These are phyloP conservation scores for Ogataea hybrid DNA, from an alignment of 1,139 yeast genomes.

Conservation along the genomic window DNA sequence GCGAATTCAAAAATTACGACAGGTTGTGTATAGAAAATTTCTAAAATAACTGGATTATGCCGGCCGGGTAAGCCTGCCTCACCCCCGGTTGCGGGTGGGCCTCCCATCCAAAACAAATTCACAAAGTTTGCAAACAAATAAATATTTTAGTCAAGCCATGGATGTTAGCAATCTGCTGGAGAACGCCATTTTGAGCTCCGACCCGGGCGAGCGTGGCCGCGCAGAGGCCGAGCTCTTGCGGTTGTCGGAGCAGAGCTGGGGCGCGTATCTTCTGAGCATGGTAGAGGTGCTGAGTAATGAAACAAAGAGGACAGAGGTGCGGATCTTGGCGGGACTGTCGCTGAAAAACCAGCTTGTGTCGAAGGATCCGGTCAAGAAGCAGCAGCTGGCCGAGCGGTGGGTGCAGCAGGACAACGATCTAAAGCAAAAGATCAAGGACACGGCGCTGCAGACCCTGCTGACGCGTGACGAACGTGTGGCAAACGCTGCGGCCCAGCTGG, in stretches of 20 bases:
- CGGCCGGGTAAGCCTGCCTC: constrained; percentile 6
- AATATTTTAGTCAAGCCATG: constrained; percentile 6
- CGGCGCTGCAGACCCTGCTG: constrained; percentile 62
- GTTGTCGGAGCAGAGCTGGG: constrained; percentile 75
- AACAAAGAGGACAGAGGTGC: constrained; percentile 69
- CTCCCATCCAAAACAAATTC: constrained; percentile 5
- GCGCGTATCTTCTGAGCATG: constrained; percentile 66
- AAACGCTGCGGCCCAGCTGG: constrained; percentile 86
- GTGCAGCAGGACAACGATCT: constrained; percentile 49
- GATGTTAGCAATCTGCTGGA: constrained; percentile 71
- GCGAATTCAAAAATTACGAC: constrained; percentile 13
- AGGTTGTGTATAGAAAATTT: constrained; percentile 15
- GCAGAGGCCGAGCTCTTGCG: constrained; percentile 80
- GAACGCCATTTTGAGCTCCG: constrained; percentile 68
- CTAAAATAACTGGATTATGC: constrained; percentile 2
- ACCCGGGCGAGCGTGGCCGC: constrained; percentile 66
- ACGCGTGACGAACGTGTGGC: constrained; percentile 79
- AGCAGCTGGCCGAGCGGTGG: constrained; percentile 63
- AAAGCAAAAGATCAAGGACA: constrained; percentile 64
- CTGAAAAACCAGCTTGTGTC: constrained; percentile 86
- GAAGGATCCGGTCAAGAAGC: constrained; percentile 55
- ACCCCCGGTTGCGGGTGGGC: neutral
- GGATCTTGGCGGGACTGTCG: constrained; percentile 89
- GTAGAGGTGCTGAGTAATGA: constrained; percentile 72
- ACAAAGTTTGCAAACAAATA: constrained; percentile 10